Conservation (phyloP, 208 protist genomes). For the Trypanosoma scelopori region DNA sequence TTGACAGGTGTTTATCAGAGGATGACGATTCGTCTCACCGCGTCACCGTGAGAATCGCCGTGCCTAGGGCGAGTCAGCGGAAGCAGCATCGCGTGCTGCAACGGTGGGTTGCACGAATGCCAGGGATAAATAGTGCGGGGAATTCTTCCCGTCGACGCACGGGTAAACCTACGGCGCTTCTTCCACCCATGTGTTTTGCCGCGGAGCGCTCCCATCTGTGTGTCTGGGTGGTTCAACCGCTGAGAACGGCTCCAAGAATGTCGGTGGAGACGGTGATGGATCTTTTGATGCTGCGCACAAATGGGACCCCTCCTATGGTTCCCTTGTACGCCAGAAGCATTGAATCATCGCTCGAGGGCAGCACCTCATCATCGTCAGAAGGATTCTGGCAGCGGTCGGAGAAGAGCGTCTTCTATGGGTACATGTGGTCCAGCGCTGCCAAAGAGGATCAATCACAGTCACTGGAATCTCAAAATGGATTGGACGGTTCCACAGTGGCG, state of each 20-base stretch:
- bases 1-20: conserved; percentile 15
- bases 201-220: conserved; percentile 24
- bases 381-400: background rate
- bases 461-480: background rate
- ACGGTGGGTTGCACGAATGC: conserved; percentile 42
- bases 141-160: background rate
- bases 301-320: background rate
- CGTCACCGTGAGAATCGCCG: conserved; percentile 27
- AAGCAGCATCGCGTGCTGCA: conserved; percentile 72
- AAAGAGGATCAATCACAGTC: background rate
- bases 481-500: background rate
- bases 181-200: conserved; percentile 22
- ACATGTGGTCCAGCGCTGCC: conserved; percentile 45
- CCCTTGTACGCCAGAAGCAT: conserved; percentile 1
- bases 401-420: conserved; percentile 41
- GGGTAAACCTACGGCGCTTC: conserved; percentile 18
- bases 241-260: background rate
- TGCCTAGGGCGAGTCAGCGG: conserved; percentile 22
- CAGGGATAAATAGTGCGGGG: background rate
- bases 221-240: conserved; percentile 19
- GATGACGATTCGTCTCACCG: background rate
- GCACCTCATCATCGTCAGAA: background rate
- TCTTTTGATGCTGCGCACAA: conserved; percentile 23
- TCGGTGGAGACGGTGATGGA: conserved; percentile 12
- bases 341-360: background rate